phyloP scores from a whole-genome alignment of 139 green algal species.

The Chlorella sp. region DNA sequence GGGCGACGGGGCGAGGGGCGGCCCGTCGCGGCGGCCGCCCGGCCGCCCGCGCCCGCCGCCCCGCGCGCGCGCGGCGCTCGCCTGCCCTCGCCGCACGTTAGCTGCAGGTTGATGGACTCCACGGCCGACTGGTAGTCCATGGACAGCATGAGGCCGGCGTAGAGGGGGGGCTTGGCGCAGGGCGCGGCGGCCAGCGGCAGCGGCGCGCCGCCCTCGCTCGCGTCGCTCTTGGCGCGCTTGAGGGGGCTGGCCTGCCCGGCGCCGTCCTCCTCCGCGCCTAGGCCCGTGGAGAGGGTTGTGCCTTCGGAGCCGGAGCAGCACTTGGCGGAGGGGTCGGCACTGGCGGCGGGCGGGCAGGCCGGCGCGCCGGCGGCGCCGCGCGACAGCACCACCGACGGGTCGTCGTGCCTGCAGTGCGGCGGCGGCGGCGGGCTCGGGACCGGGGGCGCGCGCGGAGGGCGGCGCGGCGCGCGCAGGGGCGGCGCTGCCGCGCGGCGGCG shows the following conservation, averaged over 20 bases:
- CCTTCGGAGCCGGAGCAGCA: background rate
- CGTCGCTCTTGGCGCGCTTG: slow-evolving; percentile 4
- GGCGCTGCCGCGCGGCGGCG: too few species aligned
- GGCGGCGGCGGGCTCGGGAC: too few species aligned
- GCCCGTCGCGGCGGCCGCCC: background rate
- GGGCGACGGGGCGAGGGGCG: background rate
- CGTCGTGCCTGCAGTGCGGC: too few species aligned
- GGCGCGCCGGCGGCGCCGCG: too few species aligned
- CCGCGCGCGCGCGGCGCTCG: background rate
- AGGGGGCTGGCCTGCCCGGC: background rate
- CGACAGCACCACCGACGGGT: too few species aligned
- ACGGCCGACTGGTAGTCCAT: slow-evolving; percentile 36
- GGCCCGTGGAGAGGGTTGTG: too few species aligned
- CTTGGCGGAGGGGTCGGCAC: background rate
- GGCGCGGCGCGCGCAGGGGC: too few species aligned
- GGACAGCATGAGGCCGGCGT: slow-evolving; percentile 14
- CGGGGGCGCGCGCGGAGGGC: too few species aligned
- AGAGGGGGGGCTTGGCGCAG: background rate
- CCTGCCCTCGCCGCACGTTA: slow-evolving; percentile 12
- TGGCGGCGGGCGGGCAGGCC: too few species aligned
- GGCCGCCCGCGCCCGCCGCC: background rate
- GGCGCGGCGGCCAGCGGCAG: too few species aligned
- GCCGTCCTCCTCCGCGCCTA: background rate
- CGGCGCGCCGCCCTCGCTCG: too few species aligned
- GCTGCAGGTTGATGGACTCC: slow-evolving; percentile 35